Percentiles rank a stretch among this genome's conserved stretches.
phyloP scores from a whole-genome alignment of 1,139 yeast species.

The Taiozyma sp. region DNA sequence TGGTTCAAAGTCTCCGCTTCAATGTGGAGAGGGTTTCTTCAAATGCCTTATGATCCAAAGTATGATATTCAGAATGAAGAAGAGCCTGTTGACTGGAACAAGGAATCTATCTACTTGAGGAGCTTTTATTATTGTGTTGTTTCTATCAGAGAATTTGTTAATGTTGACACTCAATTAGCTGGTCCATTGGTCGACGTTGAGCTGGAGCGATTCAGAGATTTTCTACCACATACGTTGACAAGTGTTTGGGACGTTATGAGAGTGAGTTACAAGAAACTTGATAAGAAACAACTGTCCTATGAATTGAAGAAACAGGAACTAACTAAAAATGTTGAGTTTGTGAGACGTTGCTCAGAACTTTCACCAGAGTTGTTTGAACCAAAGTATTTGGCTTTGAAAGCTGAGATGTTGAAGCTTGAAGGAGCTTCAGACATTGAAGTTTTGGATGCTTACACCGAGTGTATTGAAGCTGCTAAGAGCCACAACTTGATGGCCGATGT shows the following conservation, averaged over 20 bases:
- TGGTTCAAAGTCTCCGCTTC: constrained; percentile 25
- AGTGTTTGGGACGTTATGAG: constrained; percentile 1
- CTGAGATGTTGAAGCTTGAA: constrained; percentile 13
- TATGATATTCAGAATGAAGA: constrained; percentile 10
- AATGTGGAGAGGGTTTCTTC: constrained; percentile 9
- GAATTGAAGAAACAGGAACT: constrained; percentile 4
- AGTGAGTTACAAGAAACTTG: constrained; percentile 3
- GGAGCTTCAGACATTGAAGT: constrained; percentile 30
- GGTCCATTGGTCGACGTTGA: not conserved
- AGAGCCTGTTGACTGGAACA: not conserved
- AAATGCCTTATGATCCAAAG: constrained; percentile 16
- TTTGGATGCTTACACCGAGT: constrained; percentile 42
- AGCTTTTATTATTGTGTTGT: constrained; percentile 8
- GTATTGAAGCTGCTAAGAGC: constrained; percentile 35
- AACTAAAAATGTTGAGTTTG: not conserved
- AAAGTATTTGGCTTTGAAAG: constrained; percentile 5
- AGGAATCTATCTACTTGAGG: constrained; percentile 9
- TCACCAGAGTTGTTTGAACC: constrained; percentile 12
- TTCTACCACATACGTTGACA: constrained; percentile 6
- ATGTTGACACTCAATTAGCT: not conserved
- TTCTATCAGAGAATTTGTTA: not conserved
- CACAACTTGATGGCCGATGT: constrained; percentile 34
- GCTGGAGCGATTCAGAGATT: not conserved
- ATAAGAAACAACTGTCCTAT: constrained; percentile 4
- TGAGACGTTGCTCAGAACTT: constrained; percentile 6